Evolutionary conservation across 176 grass and related monocot species (phyloP).

Genomic region (Areca catechu): DNA sequence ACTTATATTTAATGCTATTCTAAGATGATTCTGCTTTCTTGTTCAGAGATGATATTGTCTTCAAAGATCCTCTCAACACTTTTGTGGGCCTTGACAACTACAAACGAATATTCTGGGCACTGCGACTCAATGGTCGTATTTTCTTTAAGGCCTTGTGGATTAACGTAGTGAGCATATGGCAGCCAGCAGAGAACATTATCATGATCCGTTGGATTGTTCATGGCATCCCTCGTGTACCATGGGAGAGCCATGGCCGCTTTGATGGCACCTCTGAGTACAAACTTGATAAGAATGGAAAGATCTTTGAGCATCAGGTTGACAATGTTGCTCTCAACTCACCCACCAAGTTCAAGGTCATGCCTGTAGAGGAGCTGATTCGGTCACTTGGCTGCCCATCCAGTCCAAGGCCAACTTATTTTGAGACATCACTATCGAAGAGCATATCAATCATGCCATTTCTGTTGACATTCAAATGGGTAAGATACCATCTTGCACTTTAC

Average conservation of each 20-base stretch:
- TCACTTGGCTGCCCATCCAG: conserved; percentile 58
- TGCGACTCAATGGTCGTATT: conserved; percentile 57
- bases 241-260: conserved; percentile 79
- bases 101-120: conserved; percentile 64
- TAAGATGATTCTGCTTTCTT: conserved; percentile 22
- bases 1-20: background rate
- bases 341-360: conserved; percentile 55
- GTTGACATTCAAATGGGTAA: conserved; percentile 54
- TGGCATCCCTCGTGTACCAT: conserved; percentile 78
- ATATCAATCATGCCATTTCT: conserved; percentile 31
- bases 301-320: conserved; percentile 84
- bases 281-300: conserved; percentile 82
- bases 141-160: conserved; percentile 83
- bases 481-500: conserved; percentile 39
- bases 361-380: conserved; percentile 64
- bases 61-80: conserved; percentile 83
- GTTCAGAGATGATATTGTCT: conserved; percentile 89
- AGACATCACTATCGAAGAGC: conserved; percentile 22
- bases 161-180: conserved; percentile 87
- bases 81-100: conserved; percentile 78
- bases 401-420: conserved; percentile 84
- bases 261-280: conserved; percentile 90
- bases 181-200: conserved; percentile 72
- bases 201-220: conserved; percentile 99
- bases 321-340: conserved; percentile 75